Base-by-base conservation (phyloP, 2,329 filamentous ascomycete species). In the Arthrinium phaeospermum region DNA sequence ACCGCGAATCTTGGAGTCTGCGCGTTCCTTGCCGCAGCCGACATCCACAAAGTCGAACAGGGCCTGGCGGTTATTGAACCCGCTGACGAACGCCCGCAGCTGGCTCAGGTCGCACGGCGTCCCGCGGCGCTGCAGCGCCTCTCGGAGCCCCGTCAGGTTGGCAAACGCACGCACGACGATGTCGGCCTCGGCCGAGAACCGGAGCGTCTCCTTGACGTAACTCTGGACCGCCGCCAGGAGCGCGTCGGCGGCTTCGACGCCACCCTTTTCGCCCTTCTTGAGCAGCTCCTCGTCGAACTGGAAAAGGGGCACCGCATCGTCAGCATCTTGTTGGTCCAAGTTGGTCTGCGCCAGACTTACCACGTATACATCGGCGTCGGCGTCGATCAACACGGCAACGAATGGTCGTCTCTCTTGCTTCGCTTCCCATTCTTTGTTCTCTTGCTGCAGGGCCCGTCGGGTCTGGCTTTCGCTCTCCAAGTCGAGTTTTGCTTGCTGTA, bases 21-120 rank as follows among this genome's bases (percentile, higher is more conserved):
- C 64, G 10, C 64, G 64, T 16, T 67, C 64, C 37, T 67, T 67
- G 34, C 64, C 64, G 22, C 22, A 45, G 27, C 64, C 64, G 22
- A 67, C 64, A 10, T 67, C 64, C 19, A 67, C 64, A 24, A 67
- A 45, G 3, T 67, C 64, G 37, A 67, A 67, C n/a, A 67, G 44
- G 7, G 64, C 37, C 16, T 45, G 22, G 7, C 64, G 64, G 14
- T 45, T 67, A 8, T 45, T 67, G 64, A 67, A 67, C 12, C 64
- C 64, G 64, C 22, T 45, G 44, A 22, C 37, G 7, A 67, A 67
- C 22, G 64, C 34, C 44, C 44, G 24, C 64, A 67, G 8, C 14
- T 67, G 64, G 0, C 14, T 24, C 8, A 41, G 3, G 19, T 67
- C 37, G 22, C 64, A 24, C 22, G 27, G 19, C 10, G 4, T 45